phyloP scores from a whole-genome alignment of 192 early-diverging fungal genomes.

The Jimgerdemannia flammicorona region DNA sequence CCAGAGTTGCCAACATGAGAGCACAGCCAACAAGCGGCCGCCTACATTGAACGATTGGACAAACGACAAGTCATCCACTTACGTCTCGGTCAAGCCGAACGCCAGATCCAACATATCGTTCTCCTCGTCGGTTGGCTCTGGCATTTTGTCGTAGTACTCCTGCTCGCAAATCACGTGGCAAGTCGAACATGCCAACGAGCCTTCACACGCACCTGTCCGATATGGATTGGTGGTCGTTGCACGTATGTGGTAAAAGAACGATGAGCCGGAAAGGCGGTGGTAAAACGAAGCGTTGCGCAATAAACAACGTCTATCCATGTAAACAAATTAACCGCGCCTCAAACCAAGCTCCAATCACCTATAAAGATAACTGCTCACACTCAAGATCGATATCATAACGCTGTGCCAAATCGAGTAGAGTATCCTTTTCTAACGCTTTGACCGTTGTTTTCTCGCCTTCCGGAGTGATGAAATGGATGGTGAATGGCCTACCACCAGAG shows the following conservation, averaged over 20 bases:
- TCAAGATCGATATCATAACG: slow-evolving; percentile 90
- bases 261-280: too few relatives aligned
- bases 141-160: slow-evolving; percentile 77
- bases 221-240: not conserved
- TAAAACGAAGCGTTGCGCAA: too few relatives aligned
- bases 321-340: not conserved
- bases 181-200: slow-evolving; percentile 90
- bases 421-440: slow-evolving; percentile 79
- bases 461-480: slow-evolving; percentile 81
- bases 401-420: slow-evolving; percentile 89
- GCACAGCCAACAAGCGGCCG: too few relatives aligned
- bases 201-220: slow-evolving; percentile 82
- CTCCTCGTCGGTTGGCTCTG: slow-evolving; percentile 95
- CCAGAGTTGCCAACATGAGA: not conserved
- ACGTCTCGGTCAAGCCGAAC: slow-evolving; percentile 95
- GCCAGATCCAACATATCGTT: slow-evolving; percentile 98
- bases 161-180: slow-evolving; percentile 91
- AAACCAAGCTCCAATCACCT: not conserved
- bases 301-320: too few relatives aligned
- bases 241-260: not conserved
- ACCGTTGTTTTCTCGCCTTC: slow-evolving; percentile 78
- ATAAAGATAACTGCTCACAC: slow-evolving; percentile 45
- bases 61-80: slow-evolving; percentile 20
- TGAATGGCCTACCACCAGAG: slow-evolving; percentile 28
- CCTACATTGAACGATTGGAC: too few relatives aligned